Conservation (phyloP, 1,139 yeast species). For the Protomyces lactucae-debilis region DNA sequence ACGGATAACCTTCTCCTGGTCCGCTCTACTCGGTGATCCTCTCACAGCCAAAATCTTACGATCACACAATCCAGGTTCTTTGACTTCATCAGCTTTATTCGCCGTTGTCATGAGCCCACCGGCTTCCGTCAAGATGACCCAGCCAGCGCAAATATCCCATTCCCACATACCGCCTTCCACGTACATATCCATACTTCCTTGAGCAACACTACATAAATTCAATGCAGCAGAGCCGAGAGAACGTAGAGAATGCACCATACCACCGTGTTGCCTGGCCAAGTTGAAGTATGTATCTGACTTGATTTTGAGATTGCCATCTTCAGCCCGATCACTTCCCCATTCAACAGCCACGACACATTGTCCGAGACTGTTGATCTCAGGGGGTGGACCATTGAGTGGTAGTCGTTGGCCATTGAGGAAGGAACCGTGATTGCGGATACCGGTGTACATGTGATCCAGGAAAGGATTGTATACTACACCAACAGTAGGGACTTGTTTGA, state of each 20-base stretch:
- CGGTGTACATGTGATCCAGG: slow-evolving; percentile 48
- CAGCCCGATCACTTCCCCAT: slow-evolving; percentile 56
- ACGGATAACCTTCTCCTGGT: slow-evolving; percentile 13
- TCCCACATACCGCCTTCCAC: slow-evolving; percentile 64
- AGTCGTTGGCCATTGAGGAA: slow-evolving; percentile 44
- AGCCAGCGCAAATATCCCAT: slow-evolving; percentile 65
- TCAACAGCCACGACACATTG: slow-evolving; percentile 54
- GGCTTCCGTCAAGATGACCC: slow-evolving; percentile 55
- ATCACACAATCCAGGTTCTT: slow-evolving; percentile 21
- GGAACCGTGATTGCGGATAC: slow-evolving; percentile 52
- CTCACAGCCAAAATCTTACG: slow-evolving; percentile 25
- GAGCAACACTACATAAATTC: slow-evolving; percentile 52
- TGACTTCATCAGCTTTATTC: slow-evolving; percentile 39
- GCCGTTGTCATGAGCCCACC: slow-evolving; percentile 56
- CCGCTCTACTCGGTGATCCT: slow-evolving; percentile 7
- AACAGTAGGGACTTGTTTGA: slow-evolving; percentile 49
- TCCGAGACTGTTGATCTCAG: slow-evolving; percentile 36
- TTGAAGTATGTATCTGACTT: slow-evolving; percentile 49
- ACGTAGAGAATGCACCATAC: slow-evolving; percentile 56
- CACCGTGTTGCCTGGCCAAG: slow-evolving; percentile 46
- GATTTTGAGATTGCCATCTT: slow-evolving; percentile 45
- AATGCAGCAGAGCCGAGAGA: slow-evolving; percentile 59
- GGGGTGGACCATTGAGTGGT: slow-evolving; percentile 41
- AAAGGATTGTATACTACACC: slow-evolving; percentile 60
- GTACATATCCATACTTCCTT: slow-evolving; percentile 54